Conservation (phyloP, 176 grass and related monocot genomes). For the Oryza brachyantha region DNA sequence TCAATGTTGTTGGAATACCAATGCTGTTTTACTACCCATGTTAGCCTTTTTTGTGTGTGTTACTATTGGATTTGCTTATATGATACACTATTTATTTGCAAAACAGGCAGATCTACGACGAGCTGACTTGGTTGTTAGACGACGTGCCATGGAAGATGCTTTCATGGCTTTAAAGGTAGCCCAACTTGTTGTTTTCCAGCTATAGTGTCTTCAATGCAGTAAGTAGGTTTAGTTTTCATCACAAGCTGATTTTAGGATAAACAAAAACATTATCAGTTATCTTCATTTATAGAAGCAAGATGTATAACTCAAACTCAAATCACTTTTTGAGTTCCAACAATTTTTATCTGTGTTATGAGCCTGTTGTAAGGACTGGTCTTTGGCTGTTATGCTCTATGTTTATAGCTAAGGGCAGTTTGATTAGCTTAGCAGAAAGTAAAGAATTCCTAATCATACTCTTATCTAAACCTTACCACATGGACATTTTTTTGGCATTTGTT, state of each 20-base stretch:
- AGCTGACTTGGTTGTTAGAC: constrained; percentile 74
- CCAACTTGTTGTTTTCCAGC: neutral
- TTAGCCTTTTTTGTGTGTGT: neutral
- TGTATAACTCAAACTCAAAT: neutral
- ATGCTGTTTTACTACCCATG: neutral
- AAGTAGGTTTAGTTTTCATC: constrained; percentile 19
- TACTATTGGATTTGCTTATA: constrained; percentile 21
- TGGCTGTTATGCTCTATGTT: neutral
- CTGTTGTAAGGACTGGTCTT: neutral
- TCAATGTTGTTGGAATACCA: neutral
- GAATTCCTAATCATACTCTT: neutral
- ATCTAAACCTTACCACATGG: neutral
- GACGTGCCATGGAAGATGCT: constrained; percentile 92
- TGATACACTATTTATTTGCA: constrained; percentile 28
- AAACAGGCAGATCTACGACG: constrained; percentile 82
- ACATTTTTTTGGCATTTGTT: neutral
- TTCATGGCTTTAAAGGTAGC: constrained; percentile 95
- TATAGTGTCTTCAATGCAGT: neutral
- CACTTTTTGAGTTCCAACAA: neutral
- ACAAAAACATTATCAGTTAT: neutral
- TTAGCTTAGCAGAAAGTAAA: neutral
- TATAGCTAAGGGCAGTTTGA: neutral
- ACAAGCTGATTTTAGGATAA: neutral
- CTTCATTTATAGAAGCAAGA: neutral
- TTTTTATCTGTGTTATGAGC: neutral